Evolutionary conservation across 2,329 filamentous ascomycete species (phyloP), one percentile per base, ranked within the genome.

Genomic region (Aspergillus candidus): DNA sequence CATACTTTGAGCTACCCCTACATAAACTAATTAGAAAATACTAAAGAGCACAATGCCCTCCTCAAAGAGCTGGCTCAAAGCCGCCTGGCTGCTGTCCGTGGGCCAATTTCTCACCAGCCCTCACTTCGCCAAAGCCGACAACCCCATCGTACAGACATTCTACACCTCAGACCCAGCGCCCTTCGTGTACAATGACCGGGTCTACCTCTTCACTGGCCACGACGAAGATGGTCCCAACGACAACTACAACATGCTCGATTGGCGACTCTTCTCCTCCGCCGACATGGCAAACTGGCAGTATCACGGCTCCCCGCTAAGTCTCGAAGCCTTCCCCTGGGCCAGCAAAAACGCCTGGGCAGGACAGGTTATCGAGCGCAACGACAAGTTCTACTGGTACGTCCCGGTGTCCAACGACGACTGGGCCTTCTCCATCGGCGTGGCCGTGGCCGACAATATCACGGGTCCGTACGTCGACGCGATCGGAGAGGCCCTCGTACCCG

Each of bases 201-300:
- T 62, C 13, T 63, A 62, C 41, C 42, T 63, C 32, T 62, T 62
- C 41, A 64, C 59, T 12, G 56, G 59, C 44, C 62, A 65, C 39
- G 57, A 66, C 45, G 32, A 35, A 15, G 40, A 42, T 22, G 33
- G 33, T 4, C 4, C 17, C 6, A 42, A 32, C 12, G n/a, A n/a
- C 3, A 35, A 27, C 13, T 18, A 42, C 32, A 42, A 27, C 7
- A 27, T 27, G 22, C 22, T 27, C 7, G 22, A 27, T 7, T 67
- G 62, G 64, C 60, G 50, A 3, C 53, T 66, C 15, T 66, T 55
- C 48, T 66, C 63, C 11, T 53, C 61, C 1, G 44, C 50, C 3
- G 63, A 67, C 44, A 61, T 66, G 57, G 61, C 47, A 34, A 67
- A 66, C 51, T 67, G 64, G 63, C 55, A 43, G 27, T 33, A 43